phyloP scores from a whole-genome alignment of 1,139 yeast genomes.

The Maudiozyma humilis region DNA sequence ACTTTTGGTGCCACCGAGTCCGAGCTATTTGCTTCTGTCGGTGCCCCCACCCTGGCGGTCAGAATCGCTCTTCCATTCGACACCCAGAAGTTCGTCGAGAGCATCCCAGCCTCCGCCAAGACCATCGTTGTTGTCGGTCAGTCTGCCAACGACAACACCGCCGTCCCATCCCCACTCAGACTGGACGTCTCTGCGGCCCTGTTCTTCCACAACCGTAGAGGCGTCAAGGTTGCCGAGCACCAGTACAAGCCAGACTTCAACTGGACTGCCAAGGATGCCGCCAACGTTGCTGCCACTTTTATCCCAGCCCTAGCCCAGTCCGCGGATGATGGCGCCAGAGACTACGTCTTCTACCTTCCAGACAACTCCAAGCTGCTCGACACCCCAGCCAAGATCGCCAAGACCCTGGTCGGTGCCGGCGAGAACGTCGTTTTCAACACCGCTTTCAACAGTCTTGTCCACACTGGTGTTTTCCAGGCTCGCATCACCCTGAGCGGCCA shows the following conservation, averaged over 20 bases:
- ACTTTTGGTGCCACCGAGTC: slow-evolving; percentile 68
- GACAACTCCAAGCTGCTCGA: slow-evolving; percentile 34
- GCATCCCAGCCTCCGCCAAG: slow-evolving; percentile 52
- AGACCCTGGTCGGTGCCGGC: slow-evolving; percentile 62
- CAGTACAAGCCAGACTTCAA: slow-evolving; percentile 43
- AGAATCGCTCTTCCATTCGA: slow-evolving; percentile 78
- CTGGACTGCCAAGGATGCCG: slow-evolving; percentile 52
- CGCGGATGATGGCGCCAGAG: background rate
- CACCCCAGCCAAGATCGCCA: slow-evolving; percentile 61
- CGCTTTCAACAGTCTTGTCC: slow-evolving; percentile 59
- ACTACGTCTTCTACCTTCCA: slow-evolving; percentile 1
- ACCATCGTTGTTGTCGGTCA: slow-evolving; percentile 62
- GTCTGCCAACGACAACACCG: slow-evolving; percentile 32
- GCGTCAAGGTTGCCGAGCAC: slow-evolving; percentile 42
- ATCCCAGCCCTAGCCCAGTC: slow-evolving; percentile 7
- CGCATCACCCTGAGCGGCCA: slow-evolving; percentile 39
- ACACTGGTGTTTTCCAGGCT: slow-evolving; percentile 77
- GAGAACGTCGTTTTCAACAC: slow-evolving; percentile 48
- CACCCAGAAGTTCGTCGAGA: slow-evolving; percentile 46
- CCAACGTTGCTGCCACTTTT: slow-evolving; percentile 41
- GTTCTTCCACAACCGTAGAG: slow-evolving; percentile 41
- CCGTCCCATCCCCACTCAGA: slow-evolving; percentile 40
- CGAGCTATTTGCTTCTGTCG: slow-evolving; percentile 44
- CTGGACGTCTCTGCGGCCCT: slow-evolving; percentile 70
- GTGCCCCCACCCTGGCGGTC: slow-evolving; percentile 59